Conservation (phyloP, 2,329 filamentous ascomycete species). For the Trichoderma sp. region DNA sequence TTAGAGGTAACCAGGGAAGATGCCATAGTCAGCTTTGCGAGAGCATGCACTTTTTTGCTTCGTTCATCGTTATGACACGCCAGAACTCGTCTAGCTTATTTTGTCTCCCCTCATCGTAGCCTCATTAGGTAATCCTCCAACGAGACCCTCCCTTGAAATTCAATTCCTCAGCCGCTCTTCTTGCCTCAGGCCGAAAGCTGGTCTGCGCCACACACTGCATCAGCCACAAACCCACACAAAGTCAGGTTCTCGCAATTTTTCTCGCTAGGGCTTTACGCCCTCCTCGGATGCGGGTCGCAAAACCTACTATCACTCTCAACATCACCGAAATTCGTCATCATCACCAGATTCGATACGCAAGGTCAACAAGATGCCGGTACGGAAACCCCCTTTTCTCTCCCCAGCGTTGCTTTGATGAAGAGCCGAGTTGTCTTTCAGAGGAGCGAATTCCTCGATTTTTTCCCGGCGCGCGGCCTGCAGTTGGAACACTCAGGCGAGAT, state of each 20-base stretch:
- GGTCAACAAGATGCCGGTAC: slow-evolving; percentile 49
- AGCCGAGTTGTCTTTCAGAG: neutral
- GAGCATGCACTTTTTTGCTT: neutral
- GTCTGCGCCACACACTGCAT: slow-evolving; percentile 21
- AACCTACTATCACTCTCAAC: slow-evolving; percentile 39
- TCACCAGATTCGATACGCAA: slow-evolving; percentile 44
- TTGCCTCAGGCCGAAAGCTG: slow-evolving; percentile 31
- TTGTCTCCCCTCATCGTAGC: slow-evolving; percentile 13
- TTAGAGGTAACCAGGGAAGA: neutral
- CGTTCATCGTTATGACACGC: neutral
- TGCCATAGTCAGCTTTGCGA: neutral
- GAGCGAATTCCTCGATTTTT: slow-evolving; percentile 1
- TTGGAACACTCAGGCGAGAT: no score
- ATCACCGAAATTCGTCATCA: slow-evolving; percentile 40
- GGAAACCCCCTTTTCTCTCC: slow-evolving; percentile 29
- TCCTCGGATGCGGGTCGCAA: slow-evolving; percentile 40
- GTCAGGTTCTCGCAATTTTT: slow-evolving; percentile 21
- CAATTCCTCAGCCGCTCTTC: neutral
- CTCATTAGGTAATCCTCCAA: slow-evolving; percentile 9
- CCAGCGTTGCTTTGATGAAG: neutral
- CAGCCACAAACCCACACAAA: slow-evolving; percentile 28
- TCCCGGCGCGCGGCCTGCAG: neutral
- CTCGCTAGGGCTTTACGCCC: slow-evolving; percentile 45
- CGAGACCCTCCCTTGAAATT: neutral
- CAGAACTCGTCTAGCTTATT: slow-evolving; percentile 17